Evolutionary conservation across 768 basidiomycete species (phyloP).

Genomic region (Lentinula raphanica): DNA sequence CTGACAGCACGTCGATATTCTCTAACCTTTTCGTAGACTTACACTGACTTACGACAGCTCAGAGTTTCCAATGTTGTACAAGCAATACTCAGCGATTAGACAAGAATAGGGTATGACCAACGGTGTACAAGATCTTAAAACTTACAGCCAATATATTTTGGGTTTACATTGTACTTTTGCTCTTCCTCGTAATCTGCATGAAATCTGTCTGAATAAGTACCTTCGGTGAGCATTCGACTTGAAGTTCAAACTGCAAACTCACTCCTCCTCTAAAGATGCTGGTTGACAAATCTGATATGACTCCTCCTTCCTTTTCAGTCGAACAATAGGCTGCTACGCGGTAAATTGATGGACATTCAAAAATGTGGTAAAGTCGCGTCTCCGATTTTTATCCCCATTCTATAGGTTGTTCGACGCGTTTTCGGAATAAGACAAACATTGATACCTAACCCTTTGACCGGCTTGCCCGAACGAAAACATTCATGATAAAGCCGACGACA

Average conservation of each 20-base stretch:
- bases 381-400: not conserved
- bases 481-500: not conserved
- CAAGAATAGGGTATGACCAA: too few relatives aligned
- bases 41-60: slow-evolving; percentile 90
- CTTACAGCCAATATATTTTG: not conserved
- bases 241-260: not conserved
- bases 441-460: not conserved
- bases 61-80: slow-evolving; percentile 90
- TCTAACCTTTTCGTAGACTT: slow-evolving; percentile 55
- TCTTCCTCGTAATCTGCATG: not conserved
- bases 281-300: not conserved
- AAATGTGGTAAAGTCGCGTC: not conserved
- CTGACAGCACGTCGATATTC: slow-evolving; percentile 4
- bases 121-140: too few relatives aligned
- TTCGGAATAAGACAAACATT: not conserved
- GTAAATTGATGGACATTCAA: not conserved
- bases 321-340: not conserved
- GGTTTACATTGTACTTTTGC: not conserved
- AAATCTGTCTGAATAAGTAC: too few relatives aligned
- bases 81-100: slow-evolving; percentile 82
- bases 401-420: not conserved
- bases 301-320: not conserved
- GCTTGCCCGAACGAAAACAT: not conserved
- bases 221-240: too few relatives aligned
- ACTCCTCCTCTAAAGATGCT: not conserved